phyloP scores from a whole-genome alignment of 768 basidiomycete species.

The Mycena indigotica region DNA sequence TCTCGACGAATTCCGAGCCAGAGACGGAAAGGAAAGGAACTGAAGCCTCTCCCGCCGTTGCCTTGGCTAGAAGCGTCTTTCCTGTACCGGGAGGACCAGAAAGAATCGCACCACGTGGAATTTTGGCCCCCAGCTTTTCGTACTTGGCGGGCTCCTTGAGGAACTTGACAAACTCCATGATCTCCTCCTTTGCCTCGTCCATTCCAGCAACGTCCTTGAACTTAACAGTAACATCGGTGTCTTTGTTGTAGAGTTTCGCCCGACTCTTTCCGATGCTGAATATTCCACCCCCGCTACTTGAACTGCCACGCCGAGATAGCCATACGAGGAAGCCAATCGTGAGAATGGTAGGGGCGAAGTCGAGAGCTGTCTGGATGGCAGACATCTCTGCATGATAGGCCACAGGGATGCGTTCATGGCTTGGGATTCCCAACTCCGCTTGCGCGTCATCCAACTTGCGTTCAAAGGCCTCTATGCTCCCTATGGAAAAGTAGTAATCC shows the following conservation, averaged over 20 bases:
- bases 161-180: conserved; percentile 99
- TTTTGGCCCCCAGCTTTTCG: conserved; percentile 96
- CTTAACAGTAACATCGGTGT: conserved; percentile 88
- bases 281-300: conserved; percentile 81
- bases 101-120: conserved; percentile 91
- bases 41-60: conserved; percentile 95
- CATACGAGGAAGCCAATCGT: conserved; percentile 89
- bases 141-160: conserved; percentile 94
- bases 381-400: conserved; percentile 96
- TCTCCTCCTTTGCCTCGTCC: conserved; percentile 99
- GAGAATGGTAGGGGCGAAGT: conserved; percentile 93
- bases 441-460: conserved; percentile 94
- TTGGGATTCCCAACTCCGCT: conserved; percentile 87
- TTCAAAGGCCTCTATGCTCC: conserved; percentile 95
- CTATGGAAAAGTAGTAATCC: conserved; percentile 94
- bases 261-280: conserved; percentile 96
- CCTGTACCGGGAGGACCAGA: conserved; percentile 98
- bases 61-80: conserved; percentile 97
- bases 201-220: conserved; percentile 99
- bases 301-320: conserved; percentile 73
- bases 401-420: conserved; percentile 92
- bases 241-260: conserved; percentile 95
- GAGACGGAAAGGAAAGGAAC: conserved; percentile 99
- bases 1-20: conserved; percentile 98
- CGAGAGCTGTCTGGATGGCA: conserved; percentile 75